These are phyloP conservation scores for Platismatia glauca DNA, from an alignment of 495 filamentous ascomycete species.

Conservation along the genomic window DNA sequence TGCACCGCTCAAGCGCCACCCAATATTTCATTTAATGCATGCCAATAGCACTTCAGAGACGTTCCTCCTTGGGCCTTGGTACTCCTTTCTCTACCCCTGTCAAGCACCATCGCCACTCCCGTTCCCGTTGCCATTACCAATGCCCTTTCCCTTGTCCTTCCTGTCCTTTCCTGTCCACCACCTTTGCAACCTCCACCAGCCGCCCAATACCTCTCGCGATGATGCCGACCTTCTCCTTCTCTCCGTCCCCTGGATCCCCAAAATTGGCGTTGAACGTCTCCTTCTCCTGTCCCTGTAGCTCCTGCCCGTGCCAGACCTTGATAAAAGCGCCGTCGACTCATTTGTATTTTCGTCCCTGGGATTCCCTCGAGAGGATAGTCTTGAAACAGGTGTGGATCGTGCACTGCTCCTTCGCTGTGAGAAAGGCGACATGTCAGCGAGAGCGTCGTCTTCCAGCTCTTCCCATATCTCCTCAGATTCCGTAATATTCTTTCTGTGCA, in stretches of 20 bases:
- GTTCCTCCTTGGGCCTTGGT: neutral
- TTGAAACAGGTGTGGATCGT: slow-evolving; percentile 14
- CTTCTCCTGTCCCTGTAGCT: slow-evolving; percentile 20
- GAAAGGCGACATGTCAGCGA: slow-evolving; percentile 17
- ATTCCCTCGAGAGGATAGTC: slow-evolving; percentile 7
- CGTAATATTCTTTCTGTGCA: slow-evolving; percentile 26
- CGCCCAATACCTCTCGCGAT: slow-evolving; percentile 26
- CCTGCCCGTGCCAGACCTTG: slow-evolving; percentile 18
- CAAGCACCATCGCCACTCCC: slow-evolving; percentile 11
- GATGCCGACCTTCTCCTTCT: slow-evolving; percentile 6
- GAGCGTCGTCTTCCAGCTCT: slow-evolving; percentile 53
- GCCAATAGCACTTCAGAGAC: neutral
- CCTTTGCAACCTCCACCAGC: slow-evolving; percentile 31
- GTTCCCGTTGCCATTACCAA: neutral
- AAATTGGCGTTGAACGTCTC: slow-evolving; percentile 17
- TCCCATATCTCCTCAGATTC: slow-evolving; percentile 59
- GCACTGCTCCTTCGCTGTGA: slow-evolving; percentile 23
- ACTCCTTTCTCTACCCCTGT: slow-evolving; percentile 4
- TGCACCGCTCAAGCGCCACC: slow-evolving; percentile 1
- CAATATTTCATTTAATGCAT: neutral
- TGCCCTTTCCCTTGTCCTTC: slow-evolving; percentile 10
- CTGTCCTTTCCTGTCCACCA: slow-evolving; percentile 29
- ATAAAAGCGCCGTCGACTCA: slow-evolving; percentile 19
- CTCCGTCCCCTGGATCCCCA: slow-evolving; percentile 12
- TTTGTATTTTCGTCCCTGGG: slow-evolving; percentile 15